Evolutionary conservation across 805 yeast species (phyloP), one percentile per base, ranked within the genome.

Genomic region (Candida incommunis): DNA sequence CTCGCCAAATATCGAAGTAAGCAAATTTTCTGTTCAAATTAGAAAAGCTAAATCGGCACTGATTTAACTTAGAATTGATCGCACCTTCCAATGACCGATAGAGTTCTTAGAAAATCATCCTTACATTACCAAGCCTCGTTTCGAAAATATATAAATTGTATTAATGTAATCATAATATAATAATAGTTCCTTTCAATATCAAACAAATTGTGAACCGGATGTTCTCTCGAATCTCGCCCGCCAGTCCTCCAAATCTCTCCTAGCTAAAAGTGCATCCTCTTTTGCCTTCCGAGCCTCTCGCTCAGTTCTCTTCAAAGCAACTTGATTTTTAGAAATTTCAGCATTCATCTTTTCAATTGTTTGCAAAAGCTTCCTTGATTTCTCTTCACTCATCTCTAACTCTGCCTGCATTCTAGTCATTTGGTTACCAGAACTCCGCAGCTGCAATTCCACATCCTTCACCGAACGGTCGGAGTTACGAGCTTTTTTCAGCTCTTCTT

Each of bases 211-310:
- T 4, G 37, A 5, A 5, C 20, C 37, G n/a, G 37, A 31, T 13
- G 21, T 15, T 7, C 34, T 24, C 35, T 41, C 43, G 40, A 27
- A 42, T 29, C 44, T 29, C 18, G 22, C n/a, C 26, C 29, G 27
- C 23, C 21, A 29, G 21, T 42, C 24, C 21, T 42, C 44, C 25
- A 42, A 22, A 9, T 42, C 44, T 15, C 40, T 23, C 40, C 29
- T 18, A 16, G 18, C n/a, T 9, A 25, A 11, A 4, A 42, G 26
- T 4, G 40, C 24, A 5, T 22, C 21, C 16, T 42, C 44, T 13
- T 42, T 18, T 3, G 40, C 40, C 18, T 31, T 3, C 3, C 16
- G 18, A 15, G 21, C 3, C 16, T 42, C 44, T 11, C 44, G 44
- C 26, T 42, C 24, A 22, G 40, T 3, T 16, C 40, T 27, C n/a